A percentile compares a stretch with the other conserved stretches of the same genome.
phyloP scores from a whole-genome alignment of 306 rosid genomes.

The Calophaca sinica region DNA sequence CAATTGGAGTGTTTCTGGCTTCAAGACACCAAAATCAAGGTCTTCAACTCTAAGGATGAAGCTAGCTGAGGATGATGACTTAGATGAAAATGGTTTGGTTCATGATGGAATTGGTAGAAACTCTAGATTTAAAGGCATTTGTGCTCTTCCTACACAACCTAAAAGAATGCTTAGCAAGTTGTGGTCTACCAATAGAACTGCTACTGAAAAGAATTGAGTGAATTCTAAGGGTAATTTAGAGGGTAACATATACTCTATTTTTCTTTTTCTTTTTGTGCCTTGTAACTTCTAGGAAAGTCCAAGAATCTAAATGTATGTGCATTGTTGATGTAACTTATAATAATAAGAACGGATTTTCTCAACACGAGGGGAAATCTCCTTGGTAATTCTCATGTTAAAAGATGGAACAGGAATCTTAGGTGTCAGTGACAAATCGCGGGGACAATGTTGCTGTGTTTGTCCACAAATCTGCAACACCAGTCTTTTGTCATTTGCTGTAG shows the following conservation, averaged over 20 bases:
- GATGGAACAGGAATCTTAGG: slow-evolving; percentile 59
- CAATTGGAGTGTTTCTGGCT: slow-evolving; percentile 87
- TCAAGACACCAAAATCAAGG: slow-evolving; percentile 83
- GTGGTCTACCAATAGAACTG: slow-evolving; percentile 72
- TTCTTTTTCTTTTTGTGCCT: slow-evolving; percentile 43
- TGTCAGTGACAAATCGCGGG: slow-evolving; percentile 72
- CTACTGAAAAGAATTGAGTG: slow-evolving; percentile 65
- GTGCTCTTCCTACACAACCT: slow-evolving; percentile 83
- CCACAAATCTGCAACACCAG: slow-evolving; percentile 64
- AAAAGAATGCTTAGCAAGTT: slow-evolving; percentile 89
- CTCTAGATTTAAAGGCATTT: slow-evolving; percentile 66
- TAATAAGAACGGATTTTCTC: slow-evolving; percentile 67
- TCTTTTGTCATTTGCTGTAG: slow-evolving; percentile 57
- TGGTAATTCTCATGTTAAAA: slow-evolving; percentile 57
- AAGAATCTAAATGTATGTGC: slow-evolving; percentile 73
- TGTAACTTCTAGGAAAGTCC: slow-evolving; percentile 66
- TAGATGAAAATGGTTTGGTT: slow-evolving; percentile 58
- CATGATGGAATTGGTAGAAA: slow-evolving; percentile 63
- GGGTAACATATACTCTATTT: slow-evolving; percentile 50
- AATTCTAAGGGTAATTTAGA: not conserved
- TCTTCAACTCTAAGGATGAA: slow-evolving; percentile 89
- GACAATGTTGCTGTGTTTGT: slow-evolving; percentile 62
- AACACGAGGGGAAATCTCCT: slow-evolving; percentile 54
- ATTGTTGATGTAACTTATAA: slow-evolving; percentile 73
- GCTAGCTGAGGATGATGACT: slow-evolving; percentile 85